Conservation (phyloP, 805 yeast genomes). For the Grigorovia transvaalensis region DNA sequence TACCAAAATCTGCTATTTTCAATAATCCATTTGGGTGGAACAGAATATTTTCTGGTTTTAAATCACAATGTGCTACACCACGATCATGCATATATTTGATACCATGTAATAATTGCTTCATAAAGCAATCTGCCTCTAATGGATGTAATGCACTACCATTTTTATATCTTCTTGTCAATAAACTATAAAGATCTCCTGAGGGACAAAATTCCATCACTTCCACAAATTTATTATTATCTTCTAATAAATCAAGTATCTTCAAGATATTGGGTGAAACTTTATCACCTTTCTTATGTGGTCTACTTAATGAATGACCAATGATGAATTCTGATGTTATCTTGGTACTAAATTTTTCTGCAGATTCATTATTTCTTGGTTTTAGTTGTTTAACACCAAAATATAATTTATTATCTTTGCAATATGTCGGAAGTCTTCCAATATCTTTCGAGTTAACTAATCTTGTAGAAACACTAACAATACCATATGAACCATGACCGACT, state of each 20-base stretch:
- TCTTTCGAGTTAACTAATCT: constrained; percentile 23
- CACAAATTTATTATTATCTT: constrained; percentile 56
- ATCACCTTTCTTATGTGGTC: constrained; percentile 5
- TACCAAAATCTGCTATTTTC: constrained; percentile 80
- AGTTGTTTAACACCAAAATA: constrained; percentile 86
- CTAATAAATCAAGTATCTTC: constrained; percentile 72
- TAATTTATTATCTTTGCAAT: constrained; percentile 56
- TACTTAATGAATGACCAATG: constrained; percentile 66
- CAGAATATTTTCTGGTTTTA: constrained; percentile 79
- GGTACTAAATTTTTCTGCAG: constrained; percentile 86
- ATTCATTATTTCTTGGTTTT: constrained; percentile 73
- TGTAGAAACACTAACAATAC: constrained; percentile 83
- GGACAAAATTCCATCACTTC: constrained; percentile 95
- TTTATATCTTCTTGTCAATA: constrained; percentile 37
- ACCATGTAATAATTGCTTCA: constrained; percentile 78
- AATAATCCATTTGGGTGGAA: constrained; percentile 56
- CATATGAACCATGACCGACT: constrained; percentile 93
- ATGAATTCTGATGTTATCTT: constrained; percentile 82
- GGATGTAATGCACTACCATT: constrained; percentile 43
- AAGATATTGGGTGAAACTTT: constrained; percentile 47
- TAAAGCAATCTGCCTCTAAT: constrained; percentile 76
- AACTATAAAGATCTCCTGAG: constrained; percentile 64
- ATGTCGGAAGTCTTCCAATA: constrained; percentile 35
- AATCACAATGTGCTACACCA: constrained; percentile 90
- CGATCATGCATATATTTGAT: constrained; percentile 77